These are phyloP conservation scores for Tricholoma sp. DNA, from an alignment of 768 basidiomycete genomes.

Conservation along the genomic window DNA sequence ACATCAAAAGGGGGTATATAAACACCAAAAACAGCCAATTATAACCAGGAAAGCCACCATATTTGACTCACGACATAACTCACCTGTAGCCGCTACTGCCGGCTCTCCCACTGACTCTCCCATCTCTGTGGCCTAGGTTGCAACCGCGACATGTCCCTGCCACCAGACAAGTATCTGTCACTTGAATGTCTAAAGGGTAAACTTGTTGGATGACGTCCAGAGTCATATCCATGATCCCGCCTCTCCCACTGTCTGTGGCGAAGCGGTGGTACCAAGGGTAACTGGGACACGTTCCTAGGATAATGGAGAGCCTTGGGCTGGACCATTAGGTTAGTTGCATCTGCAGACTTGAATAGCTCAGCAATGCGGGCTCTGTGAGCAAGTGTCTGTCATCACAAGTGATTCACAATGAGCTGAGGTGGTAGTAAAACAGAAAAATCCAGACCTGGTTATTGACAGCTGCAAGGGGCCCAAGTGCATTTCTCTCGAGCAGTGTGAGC, in stretches of 20 bases:
- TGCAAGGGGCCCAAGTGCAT: constrained; percentile 22
- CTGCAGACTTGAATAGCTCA: not conserved
- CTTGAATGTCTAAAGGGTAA: not conserved
- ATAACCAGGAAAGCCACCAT: too few species aligned
- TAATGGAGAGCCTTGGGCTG: not conserved
- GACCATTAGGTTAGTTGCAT: not conserved
- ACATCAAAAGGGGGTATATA: too few species aligned
- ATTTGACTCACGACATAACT: too few species aligned
- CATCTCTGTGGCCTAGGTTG: not conserved
- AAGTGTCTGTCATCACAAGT: not conserved
- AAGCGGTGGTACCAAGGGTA: too few species aligned
- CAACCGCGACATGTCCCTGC: not conserved
- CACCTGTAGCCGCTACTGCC: too few species aligned
- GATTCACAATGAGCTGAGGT: not conserved
- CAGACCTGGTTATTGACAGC: constrained; percentile 19
- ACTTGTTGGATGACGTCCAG: not conserved
- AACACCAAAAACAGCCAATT: too few species aligned
- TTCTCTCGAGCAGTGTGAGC: constrained; percentile 10
- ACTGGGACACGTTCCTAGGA: not conserved
- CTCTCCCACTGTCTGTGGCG: not conserved
- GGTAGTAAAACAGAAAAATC: not conserved
- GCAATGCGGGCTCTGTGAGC: not conserved
- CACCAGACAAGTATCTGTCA: not conserved
- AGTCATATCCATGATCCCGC: not conserved
- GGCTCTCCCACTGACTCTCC: too few species aligned